phyloP scores from a whole-genome alignment of 768 basidiomycete genomes.

The Leucocoprinus sp. region DNA sequence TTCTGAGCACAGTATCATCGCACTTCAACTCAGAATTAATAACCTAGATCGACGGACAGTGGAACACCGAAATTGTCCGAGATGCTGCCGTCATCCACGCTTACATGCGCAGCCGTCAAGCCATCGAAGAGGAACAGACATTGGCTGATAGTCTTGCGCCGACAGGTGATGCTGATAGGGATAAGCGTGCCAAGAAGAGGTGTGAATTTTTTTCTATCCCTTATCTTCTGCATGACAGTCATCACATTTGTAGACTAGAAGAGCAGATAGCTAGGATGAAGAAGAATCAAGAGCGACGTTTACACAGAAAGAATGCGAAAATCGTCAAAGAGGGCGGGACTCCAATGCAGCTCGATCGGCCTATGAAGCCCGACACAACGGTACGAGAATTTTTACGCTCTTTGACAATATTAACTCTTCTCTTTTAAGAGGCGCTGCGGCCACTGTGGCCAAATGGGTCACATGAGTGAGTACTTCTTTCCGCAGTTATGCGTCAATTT shows the following conservation, averaged over 20 bases:
- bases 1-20: constrained; percentile 11
- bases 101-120: constrained; percentile 75
- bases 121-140: constrained; percentile 81
- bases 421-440: constrained; percentile 74
- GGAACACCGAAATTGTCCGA: constrained; percentile 85
- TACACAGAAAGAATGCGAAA: constrained; percentile 93
- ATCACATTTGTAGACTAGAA: constrained; percentile 51
- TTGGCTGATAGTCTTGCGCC: constrained; percentile 82
- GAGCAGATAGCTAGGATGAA: constrained; percentile 94
- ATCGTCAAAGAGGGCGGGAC: constrained; percentile 86
- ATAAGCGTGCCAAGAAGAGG: constrained; percentile 86
- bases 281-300: constrained; percentile 92
- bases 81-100: constrained; percentile 88
- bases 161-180: constrained; percentile 88
- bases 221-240: constrained; percentile 8
- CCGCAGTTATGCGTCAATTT: constrained; percentile 4
- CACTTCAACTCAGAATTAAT: constrained; percentile 7
- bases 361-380: constrained; percentile 86
- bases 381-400: constrained; percentile 29
- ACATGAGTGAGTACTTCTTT: constrained; percentile 72
- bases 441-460: constrained; percentile 94
- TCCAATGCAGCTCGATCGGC: constrained; percentile 75
- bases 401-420: constrained; percentile 8
- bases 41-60: constrained; percentile 68
- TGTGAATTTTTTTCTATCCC: constrained; percentile 25